Evolutionary conservation across 108 stramenopile species (phyloP), one percentile per base, ranked within the genome.

Genomic region (Nitzschia palea): DNA sequence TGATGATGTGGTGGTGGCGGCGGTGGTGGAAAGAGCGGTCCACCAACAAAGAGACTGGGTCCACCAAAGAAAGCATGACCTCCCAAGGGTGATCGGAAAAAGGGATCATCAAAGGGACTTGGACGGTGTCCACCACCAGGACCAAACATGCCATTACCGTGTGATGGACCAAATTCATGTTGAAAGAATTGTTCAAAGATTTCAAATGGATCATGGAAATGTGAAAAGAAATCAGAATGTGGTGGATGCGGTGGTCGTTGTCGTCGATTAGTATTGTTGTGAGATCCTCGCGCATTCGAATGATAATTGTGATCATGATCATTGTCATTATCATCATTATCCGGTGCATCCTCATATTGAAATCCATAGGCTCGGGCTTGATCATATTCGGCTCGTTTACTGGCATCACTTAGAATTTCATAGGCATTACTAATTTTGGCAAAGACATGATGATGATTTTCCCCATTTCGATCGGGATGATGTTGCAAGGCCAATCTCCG

Each of bases 351-450:
- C 22, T 48, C 18, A 48, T 48, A 48, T 18, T 48, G 47, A 12
- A 18, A 20, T 48, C 47, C 47, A 48, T 48, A 48, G 15, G 18
- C 18, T 18, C 47, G 57, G 26, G 28, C 28, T 40, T 29, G 36
- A 37, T 97, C 96, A 62, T 88, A 94, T 48, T 88, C 58, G 23
- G 64, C 79, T 9, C 86, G 76, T 55, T 88, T 83, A 15, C 71
- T 65, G 35, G 77, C 53, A 73, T 97, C 92, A 40, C 82, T 76
- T 12, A 97, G 67, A 2, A 97, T 80, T 64, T 97, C 96, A 74
- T 96, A 95, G 22, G 95, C 95, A 54, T 94, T 90, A 34, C 75
- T 76, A 29, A 95, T 86, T 56, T 65, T 65, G 65, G 65, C 52
- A 34, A 65, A 54, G 1, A 28, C 23, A 14, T 45, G 44, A 12